These are phyloP conservation scores for Arthrinium puccinioides DNA, from an alignment of 2,329 filamentous ascomycete genomes.

Conservation along the genomic window DNA sequence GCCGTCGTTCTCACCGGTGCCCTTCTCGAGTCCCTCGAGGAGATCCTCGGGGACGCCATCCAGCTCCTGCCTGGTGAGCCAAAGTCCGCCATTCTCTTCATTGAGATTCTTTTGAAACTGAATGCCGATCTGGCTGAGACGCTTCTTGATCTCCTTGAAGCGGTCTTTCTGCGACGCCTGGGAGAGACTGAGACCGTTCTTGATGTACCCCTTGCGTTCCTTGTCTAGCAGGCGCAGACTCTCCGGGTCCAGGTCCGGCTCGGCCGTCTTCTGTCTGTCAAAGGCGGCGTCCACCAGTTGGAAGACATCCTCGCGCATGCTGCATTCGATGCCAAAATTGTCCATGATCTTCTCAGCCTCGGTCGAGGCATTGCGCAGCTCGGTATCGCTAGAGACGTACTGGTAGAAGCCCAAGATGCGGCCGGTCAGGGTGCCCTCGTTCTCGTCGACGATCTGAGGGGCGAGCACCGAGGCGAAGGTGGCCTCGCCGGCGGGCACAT, in stretches of 20 bases:
- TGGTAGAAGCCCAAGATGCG: constrained; percentile 76
- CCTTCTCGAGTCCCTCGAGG: constrained; percentile 60
- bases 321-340: constrained; percentile 69
- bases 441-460: constrained; percentile 70
- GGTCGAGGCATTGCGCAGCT: constrained; percentile 66
- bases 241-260: constrained; percentile 56
- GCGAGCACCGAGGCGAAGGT: constrained; percentile 48
- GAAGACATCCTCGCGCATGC: constrained; percentile 79
- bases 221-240: constrained; percentile 67
- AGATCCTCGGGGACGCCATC: constrained; percentile 70
- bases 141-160: constrained; percentile 83
- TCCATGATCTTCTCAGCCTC: constrained; percentile 70
- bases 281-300: constrained; percentile 53
- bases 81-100: constrained; percentile 74
- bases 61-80: constrained; percentile 68
- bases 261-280: constrained; percentile 45
- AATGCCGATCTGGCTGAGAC: constrained; percentile 66
- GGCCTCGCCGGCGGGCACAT: constrained; percentile 45
- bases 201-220: constrained; percentile 69
- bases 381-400: constrained; percentile 62
- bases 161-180: constrained; percentile 64
- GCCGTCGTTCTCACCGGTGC: constrained; percentile 63
- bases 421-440: constrained; percentile 49
- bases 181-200: constrained; percentile 67
- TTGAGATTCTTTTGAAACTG: constrained; percentile 75